A percentile compares a stretch with the other conserved stretches of the same genome.
These are phyloP conservation scores for Mortierella sp. DNA, from an alignment of 371 early-diverging fungal species.

Conservation along the genomic window DNA sequence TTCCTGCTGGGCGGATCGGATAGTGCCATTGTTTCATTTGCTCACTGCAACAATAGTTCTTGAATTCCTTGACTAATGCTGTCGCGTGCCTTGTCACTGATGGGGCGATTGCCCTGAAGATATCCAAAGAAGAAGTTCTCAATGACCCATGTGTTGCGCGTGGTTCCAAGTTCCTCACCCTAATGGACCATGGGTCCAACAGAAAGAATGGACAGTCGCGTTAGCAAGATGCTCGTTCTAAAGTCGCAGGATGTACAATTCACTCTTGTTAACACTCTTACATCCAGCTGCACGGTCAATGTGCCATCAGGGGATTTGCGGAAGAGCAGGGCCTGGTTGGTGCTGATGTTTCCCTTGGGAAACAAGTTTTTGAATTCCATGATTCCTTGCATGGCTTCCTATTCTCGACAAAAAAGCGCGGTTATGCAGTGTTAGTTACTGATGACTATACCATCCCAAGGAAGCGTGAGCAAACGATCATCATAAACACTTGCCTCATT, in stretches of 20 bases:
- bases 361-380: slow-evolving; percentile 72
- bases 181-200: slow-evolving; percentile 27
- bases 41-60: slow-evolving; percentile 45
- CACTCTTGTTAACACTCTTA: slow-evolving; percentile 37
- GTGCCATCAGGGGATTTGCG: slow-evolving; percentile 69
- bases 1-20: too few relatives aligned
- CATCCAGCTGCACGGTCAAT: slow-evolving; percentile 68
- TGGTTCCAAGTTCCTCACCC: slow-evolving; percentile 64
- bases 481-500: slow-evolving; percentile 13
- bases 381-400: slow-evolving; percentile 63
- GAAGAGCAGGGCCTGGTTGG: slow-evolving; percentile 69
- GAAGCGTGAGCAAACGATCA: not conserved
- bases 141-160: slow-evolving; percentile 69
- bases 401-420: not conserved
- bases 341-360: slow-evolving; percentile 66
- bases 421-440: not conserved
- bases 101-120: slow-evolving; percentile 65
- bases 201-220: too few relatives aligned
- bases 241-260: too few relatives aligned
- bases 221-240: too few relatives aligned
- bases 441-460: too few relatives aligned
- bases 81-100: slow-evolving; percentile 61
- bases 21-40: not conserved
- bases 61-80: slow-evolving; percentile 47
- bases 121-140: slow-evolving; percentile 74